Percentiles rank a stretch among this genome's conserved stretches.
Conservation (phyloP, 2,329 filamentous ascomycete species). For the Ustilaginoidea virens region DNA sequence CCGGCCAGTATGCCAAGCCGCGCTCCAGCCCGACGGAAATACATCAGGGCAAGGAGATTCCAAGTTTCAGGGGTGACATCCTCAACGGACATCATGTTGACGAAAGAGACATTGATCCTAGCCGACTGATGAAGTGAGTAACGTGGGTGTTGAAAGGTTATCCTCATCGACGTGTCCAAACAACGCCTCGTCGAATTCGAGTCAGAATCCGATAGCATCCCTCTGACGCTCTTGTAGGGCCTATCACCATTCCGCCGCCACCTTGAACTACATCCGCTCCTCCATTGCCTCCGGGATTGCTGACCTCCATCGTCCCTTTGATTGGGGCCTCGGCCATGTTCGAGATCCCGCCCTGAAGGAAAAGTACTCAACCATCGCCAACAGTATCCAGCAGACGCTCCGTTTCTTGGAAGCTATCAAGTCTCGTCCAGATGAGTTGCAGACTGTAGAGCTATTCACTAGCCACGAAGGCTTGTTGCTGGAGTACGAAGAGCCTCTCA, state of each 20-base stretch:
- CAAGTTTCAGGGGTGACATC: conserved; percentile 89
- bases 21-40: conserved; percentile 77
- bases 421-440: conserved; percentile 66
- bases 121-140: conserved; percentile 55
- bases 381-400: conserved; percentile 75
- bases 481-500: conserved; percentile 85
- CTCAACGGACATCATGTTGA: conserved; percentile 72
- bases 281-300: conserved; percentile 78
- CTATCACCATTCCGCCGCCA: conserved; percentile 91
- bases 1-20: conserved; percentile 94
- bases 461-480: conserved; percentile 89
- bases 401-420: conserved; percentile 92
- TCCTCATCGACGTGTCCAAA: too few relatives aligned
- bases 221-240: conserved; percentile 34
- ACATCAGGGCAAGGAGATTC: conserved; percentile 64
- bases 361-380: conserved; percentile 75
- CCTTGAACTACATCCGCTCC: conserved; percentile 81
- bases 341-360: conserved; percentile 67
- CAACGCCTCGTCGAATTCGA: too few relatives aligned
- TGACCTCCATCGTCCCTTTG: conserved; percentile 80
- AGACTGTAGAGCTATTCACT: conserved; percentile 89
- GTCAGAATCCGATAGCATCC: too few relatives aligned
- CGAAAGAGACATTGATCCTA: conserved; percentile 69
- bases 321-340: conserved; percentile 91
- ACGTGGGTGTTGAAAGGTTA: conserved; percentile 2